Conservation (phyloP, 352 stramenopile species). For the Phytophthora capsici region DNA sequence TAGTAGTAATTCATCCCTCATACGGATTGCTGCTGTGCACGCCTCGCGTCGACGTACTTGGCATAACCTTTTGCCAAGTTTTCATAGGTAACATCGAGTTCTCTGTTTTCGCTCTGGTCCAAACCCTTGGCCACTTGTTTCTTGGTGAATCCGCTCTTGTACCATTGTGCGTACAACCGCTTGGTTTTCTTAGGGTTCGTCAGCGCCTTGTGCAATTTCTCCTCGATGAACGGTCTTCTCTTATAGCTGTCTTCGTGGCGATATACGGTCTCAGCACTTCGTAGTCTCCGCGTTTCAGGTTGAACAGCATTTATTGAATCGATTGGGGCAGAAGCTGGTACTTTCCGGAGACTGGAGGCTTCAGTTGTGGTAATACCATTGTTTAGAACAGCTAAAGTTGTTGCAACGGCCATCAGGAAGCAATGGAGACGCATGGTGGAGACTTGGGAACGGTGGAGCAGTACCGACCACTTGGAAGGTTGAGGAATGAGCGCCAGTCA, state of each 20-base stretch:
- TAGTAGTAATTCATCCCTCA: neutral
- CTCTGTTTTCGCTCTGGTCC: constrained; percentile 10
- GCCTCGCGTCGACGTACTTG: constrained; percentile 12
- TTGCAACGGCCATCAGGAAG: constrained; percentile 5
- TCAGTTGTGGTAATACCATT: neutral
- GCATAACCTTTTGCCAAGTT: constrained; percentile 20
- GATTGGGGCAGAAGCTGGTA: neutral
- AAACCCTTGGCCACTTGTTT: constrained; percentile 14
- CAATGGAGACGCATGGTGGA: too few relatives aligned
- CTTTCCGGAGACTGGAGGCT: neutral
- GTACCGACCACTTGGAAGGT: too few relatives aligned
- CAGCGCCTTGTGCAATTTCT: constrained; percentile 14
- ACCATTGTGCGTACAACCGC: constrained; percentile 26
- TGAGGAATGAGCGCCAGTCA: too few relatives aligned
- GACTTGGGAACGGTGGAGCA: too few relatives aligned
- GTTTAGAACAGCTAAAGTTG: neutral
- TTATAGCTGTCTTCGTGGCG: neutral
- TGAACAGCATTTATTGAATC: neutral
- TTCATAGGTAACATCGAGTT: constrained; percentile 14
- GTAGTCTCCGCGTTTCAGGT: constrained; percentile 12
- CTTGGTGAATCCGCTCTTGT: constrained; percentile 20
- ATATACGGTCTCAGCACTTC: neutral
- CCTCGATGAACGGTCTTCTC: constrained; percentile 19
- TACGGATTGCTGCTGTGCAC: neutral
- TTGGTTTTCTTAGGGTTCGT: constrained; percentile 18